Percentiles rank a stretch among this genome's conserved stretches.
Conservation (phyloP, 2,329 filamentous ascomycete species). For the Rasamsonia emersonii region DNA sequence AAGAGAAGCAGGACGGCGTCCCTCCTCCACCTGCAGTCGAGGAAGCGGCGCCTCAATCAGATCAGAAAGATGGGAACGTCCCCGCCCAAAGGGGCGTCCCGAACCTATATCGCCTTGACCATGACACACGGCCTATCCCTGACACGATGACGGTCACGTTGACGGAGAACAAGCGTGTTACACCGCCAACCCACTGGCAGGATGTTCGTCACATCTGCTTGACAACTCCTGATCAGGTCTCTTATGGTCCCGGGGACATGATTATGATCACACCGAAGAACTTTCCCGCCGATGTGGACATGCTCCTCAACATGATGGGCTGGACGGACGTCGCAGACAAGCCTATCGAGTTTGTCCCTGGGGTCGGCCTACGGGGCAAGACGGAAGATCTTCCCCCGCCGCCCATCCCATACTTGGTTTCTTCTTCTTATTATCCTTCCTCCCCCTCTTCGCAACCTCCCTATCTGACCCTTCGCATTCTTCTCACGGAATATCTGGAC, state of each 20-base stretch:
- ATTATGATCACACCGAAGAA: constrained; percentile 82
- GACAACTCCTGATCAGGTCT: constrained; percentile 32
- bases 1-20: constrained; percentile 7
- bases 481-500: constrained; percentile 78
- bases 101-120: constrained; percentile 19
- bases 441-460: too few species aligned
- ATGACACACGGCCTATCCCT: constrained; percentile 50
- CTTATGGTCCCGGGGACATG: constrained; percentile 66
- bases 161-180: constrained; percentile 61
- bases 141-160: constrained; percentile 51
- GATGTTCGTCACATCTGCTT: constrained; percentile 79
- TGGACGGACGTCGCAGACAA: constrained; percentile 68
- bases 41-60: constrained; percentile 1
- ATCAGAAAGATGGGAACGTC: constrained; percentile 11
- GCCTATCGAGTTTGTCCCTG: constrained; percentile 47
- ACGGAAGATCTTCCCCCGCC: constrained; percentile 17
- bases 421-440: constrained; percentile 14
- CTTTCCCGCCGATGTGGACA: constrained; percentile 68
- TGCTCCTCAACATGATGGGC: constrained; percentile 66
- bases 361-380: constrained; percentile 14
- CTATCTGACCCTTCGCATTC: constrained; percentile 62
- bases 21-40: constrained; percentile 3
- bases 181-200: constrained; percentile 74
- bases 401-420: constrained; percentile 28
- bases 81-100: constrained; percentile 13